Percentiles rank a stretch among this genome's conserved stretches.
Conservation (phyloP, 768 basidiomycete genomes). For the Pluteus cervinus region DNA sequence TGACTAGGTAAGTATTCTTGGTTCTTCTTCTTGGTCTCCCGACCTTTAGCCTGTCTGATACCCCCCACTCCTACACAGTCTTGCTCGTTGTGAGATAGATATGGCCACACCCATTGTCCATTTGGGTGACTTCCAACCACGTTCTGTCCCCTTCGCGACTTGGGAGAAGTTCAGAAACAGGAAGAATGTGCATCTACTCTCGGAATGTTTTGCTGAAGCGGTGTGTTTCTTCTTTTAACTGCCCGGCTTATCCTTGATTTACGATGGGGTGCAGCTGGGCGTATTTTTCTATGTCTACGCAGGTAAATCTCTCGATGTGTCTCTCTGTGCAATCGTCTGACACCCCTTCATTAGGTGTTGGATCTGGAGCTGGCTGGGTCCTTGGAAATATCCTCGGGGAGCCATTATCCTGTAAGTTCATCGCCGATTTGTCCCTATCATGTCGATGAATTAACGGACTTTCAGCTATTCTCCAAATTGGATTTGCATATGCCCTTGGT, state of each 20-base stretch:
- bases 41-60: too few relatives aligned
- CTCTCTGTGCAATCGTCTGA: not conserved
- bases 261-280: slow-evolving; percentile 35
- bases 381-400: slow-evolving; percentile 6
- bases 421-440: not conserved
- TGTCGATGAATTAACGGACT: not conserved
- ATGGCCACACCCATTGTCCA: slow-evolving; percentile 25
- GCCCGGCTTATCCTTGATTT: slow-evolving; percentile 3
- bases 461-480: slow-evolving; percentile 7
- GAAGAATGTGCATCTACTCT: slow-evolving; percentile 40
- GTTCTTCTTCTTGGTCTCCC: too few relatives aligned
- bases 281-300: slow-evolving; percentile 56
- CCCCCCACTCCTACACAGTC: too few relatives aligned
- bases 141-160: slow-evolving; percentile 28
- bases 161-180: slow-evolving; percentile 48
- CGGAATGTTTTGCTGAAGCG: slow-evolving; percentile 58
- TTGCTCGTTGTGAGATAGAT: slow-evolving; percentile 1
- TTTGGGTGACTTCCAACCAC: slow-evolving; percentile 36
- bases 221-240: slow-evolving; percentile 24
- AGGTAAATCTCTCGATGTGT: slow-evolving; percentile 23
- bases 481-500: slow-evolving; percentile 10
- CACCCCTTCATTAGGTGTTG: slow-evolving; percentile 33
- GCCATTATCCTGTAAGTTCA: slow-evolving; percentile 6
- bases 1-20: too few relatives aligned
- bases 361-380: slow-evolving; percentile 40